phyloP scores from a whole-genome alignment of 169 alveolate genomes.

The Cryptosporidium meleagridis region DNA sequence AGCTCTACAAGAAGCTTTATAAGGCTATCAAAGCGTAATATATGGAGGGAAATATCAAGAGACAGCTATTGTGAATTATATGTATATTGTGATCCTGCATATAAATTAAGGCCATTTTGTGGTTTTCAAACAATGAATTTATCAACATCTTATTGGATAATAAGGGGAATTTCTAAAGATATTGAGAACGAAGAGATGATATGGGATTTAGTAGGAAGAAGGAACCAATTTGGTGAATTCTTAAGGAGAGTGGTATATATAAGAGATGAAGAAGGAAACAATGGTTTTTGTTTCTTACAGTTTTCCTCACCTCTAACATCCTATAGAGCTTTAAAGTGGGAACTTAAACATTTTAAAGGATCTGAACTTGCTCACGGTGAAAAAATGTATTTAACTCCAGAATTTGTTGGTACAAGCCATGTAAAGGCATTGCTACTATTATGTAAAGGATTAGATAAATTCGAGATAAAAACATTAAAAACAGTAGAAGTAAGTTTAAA shows the following conservation, averaged over 20 bases:
- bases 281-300: constrained; percentile 65
- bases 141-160: constrained; percentile 54
- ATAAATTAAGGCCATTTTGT: constrained; percentile 6
- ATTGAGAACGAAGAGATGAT: constrained; percentile 24
- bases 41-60: constrained; percentile 39
- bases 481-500: background rate
- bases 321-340: constrained; percentile 65
- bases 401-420: constrained; percentile 46
- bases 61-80: constrained; percentile 26
- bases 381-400: constrained; percentile 1
- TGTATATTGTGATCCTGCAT: constrained; percentile 61
- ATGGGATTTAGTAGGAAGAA: constrained; percentile 39
- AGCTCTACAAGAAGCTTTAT: constrained; percentile 61
- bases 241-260: constrained; percentile 37
- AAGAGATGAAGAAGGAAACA: constrained; percentile 44
- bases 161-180: constrained; percentile 24
- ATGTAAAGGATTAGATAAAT: constrained; percentile 6
- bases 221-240: constrained; percentile 34
- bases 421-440: constrained; percentile 21
- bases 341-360: constrained; percentile 8
- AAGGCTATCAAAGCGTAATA: constrained; percentile 8
- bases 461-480: constrained; percentile 14
- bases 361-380: background rate
- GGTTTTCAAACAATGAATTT: constrained; percentile 34
- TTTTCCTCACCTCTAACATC: constrained; percentile 65